Percentiles rank a stretch among this genome's conserved stretches.
Conservation (phyloP, 306 rosid species). For the Nissolia schottii region DNA sequence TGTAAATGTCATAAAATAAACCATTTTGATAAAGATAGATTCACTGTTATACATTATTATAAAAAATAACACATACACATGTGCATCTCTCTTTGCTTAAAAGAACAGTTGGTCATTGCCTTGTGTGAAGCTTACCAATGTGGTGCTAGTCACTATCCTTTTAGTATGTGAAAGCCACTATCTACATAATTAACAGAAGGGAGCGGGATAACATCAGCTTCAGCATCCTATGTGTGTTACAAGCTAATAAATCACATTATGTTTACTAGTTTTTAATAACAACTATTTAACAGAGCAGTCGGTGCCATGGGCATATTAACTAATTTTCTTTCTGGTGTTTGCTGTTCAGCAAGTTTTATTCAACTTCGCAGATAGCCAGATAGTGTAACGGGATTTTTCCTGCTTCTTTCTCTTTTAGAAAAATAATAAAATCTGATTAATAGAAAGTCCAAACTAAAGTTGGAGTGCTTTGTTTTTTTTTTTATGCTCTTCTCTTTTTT, state of each 20-base stretch:
- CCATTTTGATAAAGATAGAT: background rate
- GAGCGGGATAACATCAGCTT: background rate
- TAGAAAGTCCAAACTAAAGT: no score
- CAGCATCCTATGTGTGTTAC: background rate
- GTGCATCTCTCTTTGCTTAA: background rate
- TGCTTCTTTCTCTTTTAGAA: background rate
- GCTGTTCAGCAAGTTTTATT: background rate
- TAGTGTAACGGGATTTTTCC: no score
- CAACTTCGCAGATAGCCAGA: background rate
- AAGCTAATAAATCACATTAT: background rate
- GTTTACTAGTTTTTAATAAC: background rate
- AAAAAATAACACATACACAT: background rate
- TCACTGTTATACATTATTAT: background rate
- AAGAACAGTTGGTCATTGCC: background rate
- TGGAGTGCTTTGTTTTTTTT: no score
- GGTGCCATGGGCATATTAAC: background rate
- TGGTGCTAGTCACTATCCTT: background rate
- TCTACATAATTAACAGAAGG: background rate
- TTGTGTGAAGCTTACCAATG: background rate
- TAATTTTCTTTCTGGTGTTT: background rate
- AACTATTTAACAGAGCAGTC: background rate
- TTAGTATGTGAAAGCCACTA: background rate
- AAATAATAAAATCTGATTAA: background rate
- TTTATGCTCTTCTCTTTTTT: no score
- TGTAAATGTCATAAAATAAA: constrained; percentile 5